Base-by-base conservation (phyloP, 1,139 yeast species). In the Pichia sp. region DNA sequence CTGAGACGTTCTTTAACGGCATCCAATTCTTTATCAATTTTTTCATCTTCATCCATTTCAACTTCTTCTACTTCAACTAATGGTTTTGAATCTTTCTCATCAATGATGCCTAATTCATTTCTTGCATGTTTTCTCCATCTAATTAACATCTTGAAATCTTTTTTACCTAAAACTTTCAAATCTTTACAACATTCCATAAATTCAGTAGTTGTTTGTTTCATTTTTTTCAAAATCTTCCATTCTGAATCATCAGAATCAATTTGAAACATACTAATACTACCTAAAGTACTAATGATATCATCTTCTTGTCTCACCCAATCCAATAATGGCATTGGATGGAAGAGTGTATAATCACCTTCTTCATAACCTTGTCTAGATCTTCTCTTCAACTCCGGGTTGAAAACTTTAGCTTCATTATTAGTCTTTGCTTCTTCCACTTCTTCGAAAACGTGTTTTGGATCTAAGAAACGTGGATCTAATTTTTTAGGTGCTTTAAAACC, bases 361-460 rank as follows among this genome's bases (percentile, higher is more conserved):
- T 85, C 97, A 63, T 91, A 91, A 72, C 99, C 99, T 49, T 82
- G 84, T 74, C 99, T 83, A 59, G 79, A 83, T 63, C 97, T 79
- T 42, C 72, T 75, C 60, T 85, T 86, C 62, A 81, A 77, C 53
- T 88, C 97, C 1, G 98, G 98, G 54, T 91, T 87, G 64, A 79
- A 91, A 29, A 91, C 82, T 57, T 87, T 87, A 11, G 94, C 87
- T 62, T 91, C 96, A 56, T 80, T 83, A 56, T 91, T 87, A n/a
- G 63, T 70, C 24, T 78, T 79, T 5, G 78, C 83, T 41, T 78
- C 83, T 13, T 80, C 77, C 45, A 91, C 64, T 58, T 91, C 98
- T 62, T 91, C 97, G 54, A 91, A 91, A 19, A 93, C 97, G 55
- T 84, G 87, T 56, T 74, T 83, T 18, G 97, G 87, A 58, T 93